Evolutionary conservation across 192 early-diverging fungal species (phyloP).

Genomic region (Coemansia sp.): DNA sequence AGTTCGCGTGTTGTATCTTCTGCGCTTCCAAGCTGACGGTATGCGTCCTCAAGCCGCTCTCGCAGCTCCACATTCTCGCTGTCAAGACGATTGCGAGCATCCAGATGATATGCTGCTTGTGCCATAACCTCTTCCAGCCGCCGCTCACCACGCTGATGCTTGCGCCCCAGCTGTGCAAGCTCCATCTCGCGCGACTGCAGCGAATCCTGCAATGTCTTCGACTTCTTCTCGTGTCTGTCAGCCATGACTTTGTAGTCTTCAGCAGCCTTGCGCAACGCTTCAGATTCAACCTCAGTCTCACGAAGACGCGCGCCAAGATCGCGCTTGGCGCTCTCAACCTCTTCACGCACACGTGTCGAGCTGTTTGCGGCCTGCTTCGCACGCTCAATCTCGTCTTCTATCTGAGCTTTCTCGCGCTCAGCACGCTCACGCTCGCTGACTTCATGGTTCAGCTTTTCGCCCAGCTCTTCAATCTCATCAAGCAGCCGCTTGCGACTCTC

Average conservation of each 20-base stretch:
- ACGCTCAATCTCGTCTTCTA: conserved; percentile 67
- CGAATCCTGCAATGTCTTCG: conserved; percentile 62
- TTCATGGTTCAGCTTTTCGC: conserved; percentile 61
- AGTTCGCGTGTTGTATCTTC: conserved; percentile 60
- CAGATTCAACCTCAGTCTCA: conserved; percentile 65
- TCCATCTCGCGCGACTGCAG: conserved; percentile 64
- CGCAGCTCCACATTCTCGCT: conserved; percentile 65
- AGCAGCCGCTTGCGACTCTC: conserved; percentile 68
- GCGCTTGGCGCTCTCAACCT: conserved; percentile 66
- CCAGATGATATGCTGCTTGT: conserved; percentile 70
- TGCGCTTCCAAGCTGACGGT: conserved; percentile 57
- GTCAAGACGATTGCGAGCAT: conserved; percentile 62
- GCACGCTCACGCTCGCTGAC: conserved; percentile 59
- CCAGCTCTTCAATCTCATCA: conserved; percentile 59
- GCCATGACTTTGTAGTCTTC: conserved; percentile 71
- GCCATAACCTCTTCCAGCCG: conserved; percentile 67
- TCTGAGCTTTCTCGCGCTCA: conserved; percentile 60
- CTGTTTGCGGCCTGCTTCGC: conserved; percentile 58
- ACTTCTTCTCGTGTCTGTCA: conserved; percentile 69
- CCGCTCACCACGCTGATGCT: conserved; percentile 66
- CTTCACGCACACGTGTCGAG: conserved; percentile 64
- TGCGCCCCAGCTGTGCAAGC: conserved; percentile 61
- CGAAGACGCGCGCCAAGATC: conserved; percentile 58
- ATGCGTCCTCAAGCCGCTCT: conserved; percentile 60
- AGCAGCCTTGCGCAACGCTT: conserved; percentile 47